Evolutionary conservation across 208 protist species (phyloP).

Genomic region (Crithidia brevicula): DNA sequence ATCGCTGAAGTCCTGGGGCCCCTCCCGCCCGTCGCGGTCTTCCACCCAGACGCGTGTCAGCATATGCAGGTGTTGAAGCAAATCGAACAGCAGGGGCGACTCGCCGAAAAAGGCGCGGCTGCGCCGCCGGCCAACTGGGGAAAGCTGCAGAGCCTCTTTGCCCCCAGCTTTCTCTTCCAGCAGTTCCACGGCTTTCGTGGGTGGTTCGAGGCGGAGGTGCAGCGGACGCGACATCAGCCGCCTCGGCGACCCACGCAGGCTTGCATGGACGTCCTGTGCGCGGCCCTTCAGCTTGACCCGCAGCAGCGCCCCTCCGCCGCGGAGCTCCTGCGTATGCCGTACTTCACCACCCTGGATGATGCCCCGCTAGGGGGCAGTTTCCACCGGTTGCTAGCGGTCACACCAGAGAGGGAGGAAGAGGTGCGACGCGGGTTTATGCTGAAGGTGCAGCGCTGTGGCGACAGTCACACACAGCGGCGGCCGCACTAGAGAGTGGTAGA

Average conservation of each 20-base stretch:
- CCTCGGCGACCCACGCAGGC: constrained; percentile 53
- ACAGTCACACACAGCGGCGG: constrained; percentile 35
- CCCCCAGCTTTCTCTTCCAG: constrained; percentile 61
- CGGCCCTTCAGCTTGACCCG: constrained; percentile 78
- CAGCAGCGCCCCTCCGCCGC: constrained; percentile 69
- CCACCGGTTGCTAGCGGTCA: constrained; percentile 15
- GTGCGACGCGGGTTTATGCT: constrained; percentile 32
- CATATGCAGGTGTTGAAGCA: constrained; percentile 52
- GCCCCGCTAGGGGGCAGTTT: constrained; percentile 23
- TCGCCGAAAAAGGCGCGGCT: constrained; percentile 14
- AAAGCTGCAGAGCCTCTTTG: constrained; percentile 60
- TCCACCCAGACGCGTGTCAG: constrained; percentile 46
- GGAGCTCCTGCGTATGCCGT: constrained; percentile 80
- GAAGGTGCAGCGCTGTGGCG: constrained; percentile 29
- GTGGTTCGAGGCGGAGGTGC: constrained; percentile 72
- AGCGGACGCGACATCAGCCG: constrained; percentile 50
- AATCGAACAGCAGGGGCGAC: constrained; percentile 30
- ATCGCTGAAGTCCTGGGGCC: constrained; percentile 80
- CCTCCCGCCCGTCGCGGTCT: constrained; percentile 44
- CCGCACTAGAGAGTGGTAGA: constrained; percentile 10
- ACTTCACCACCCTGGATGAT: constrained; percentile 54
- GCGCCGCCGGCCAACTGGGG: constrained; percentile 23
- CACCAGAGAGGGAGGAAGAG: constrained; percentile 29
- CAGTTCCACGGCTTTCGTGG: constrained; percentile 69
- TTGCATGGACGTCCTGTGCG: constrained; percentile 75